Base-by-base conservation (phyloP, 176 grass and related monocot genomes). In the Zoysia pacifica region DNA sequence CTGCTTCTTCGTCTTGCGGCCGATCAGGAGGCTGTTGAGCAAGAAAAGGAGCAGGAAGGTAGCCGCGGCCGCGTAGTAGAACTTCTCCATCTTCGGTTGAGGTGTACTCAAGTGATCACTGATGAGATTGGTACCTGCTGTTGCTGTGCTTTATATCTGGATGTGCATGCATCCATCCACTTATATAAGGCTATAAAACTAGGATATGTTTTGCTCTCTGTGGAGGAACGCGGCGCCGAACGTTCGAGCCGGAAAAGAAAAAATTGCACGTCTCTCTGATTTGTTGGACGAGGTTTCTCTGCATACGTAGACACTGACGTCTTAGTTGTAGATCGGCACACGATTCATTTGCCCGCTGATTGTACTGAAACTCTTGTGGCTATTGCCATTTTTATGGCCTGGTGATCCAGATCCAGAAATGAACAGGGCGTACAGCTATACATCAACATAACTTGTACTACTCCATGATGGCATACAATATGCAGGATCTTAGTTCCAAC, bases 31-130 rank as follows among this genome's bases (percentile, higher is more conserved):
- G 38, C 6, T 48, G 6, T 44, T 62, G 49, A 79, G 48, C 63
- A 67, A 9, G 63, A 56, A 13, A 10, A 79, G 16, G 63, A 79
- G 10, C 37, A 44, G 38, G 18, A 43, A 44, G 76, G 63, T 79
- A 38, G 5, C 63, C 6, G 18, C 63, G 48, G 63, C 76, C 38
- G 9, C 48, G 63, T 13, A 66, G 36, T 67, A 55, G 48, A 35
- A 43, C 42, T 38, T 35, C 0, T 79, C 76, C 76, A 79, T 79
- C 18, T 13, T 19, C 4, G 61, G 9, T 5, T 20, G 75, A 7
- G 16, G 35, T 65, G 61, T 50, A 14, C 20, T 40, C 45, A 42
- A 10, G 15, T 54, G 62, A 4, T 13, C 3, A 28, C 9, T 52
- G 76, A 14, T 67, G 48, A 44, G 62, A 53, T 12, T 52, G 5